These are phyloP conservation scores for Saposhnikovia divaricata DNA, from an alignment of 129 eudicot species.

Conservation along the genomic window DNA sequence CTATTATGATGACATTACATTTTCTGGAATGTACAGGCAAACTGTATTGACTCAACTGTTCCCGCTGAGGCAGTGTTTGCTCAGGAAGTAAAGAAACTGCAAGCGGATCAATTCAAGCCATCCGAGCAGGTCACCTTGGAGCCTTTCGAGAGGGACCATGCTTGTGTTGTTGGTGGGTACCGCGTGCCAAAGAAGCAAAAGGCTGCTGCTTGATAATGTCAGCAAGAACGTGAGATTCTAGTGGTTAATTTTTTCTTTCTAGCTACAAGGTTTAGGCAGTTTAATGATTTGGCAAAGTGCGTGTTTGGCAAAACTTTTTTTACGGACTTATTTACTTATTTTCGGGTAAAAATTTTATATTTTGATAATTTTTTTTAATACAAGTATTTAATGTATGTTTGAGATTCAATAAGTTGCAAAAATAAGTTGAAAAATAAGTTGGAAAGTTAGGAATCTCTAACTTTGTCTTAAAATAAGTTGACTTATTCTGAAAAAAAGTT, in stretches of 20 bases:
- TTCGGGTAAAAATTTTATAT: no score
- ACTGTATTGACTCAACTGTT: constrained; percentile 85
- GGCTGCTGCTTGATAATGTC: constrained; percentile 26
- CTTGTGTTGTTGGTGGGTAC: constrained; percentile 73
- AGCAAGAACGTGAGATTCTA: background rate
- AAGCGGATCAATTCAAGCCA: constrained; percentile 73
- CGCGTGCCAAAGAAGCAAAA: constrained; percentile 70
- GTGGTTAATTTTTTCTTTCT: background rate
- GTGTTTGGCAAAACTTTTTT: no score
- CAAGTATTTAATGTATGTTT: no score
- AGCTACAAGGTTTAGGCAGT: background rate
- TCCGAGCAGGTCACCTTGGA: constrained; percentile 73
- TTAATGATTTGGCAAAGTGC: background rate
- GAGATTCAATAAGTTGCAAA: no score
- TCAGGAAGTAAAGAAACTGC: constrained; percentile 70
- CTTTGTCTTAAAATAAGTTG: no score
- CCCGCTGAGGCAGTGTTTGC: constrained; percentile 94
- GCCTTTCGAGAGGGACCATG: constrained; percentile 81
- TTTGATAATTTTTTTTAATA: no score
- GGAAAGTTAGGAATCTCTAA: no score
- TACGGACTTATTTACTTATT: no score
- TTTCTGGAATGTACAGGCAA: constrained; percentile 39
- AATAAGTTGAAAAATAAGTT: no score
- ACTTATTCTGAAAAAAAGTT: no score
- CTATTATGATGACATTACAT: background rate